phyloP scores from a whole-genome alignment of 2,329 filamentous ascomycete genomes.

The Blumeria hordei region DNA sequence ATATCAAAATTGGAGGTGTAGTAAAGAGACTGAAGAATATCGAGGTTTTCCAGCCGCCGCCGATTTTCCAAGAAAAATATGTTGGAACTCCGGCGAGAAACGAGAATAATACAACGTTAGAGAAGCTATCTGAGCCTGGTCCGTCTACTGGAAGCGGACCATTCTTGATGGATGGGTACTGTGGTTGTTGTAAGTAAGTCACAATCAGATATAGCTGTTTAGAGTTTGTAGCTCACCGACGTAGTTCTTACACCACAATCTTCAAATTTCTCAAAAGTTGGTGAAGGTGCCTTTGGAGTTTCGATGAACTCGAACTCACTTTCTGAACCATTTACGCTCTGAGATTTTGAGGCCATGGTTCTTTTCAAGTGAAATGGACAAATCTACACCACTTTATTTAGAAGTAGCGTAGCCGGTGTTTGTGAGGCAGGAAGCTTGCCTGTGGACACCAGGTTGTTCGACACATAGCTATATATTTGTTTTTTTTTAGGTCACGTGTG shows the following conservation, averaged over 20 bases:
- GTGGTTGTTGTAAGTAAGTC: constrained; percentile 3
- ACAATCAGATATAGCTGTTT: not conserved
- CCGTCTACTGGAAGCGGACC: constrained; percentile 78
- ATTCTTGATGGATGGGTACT: constrained; percentile 86
- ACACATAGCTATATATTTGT: no score
- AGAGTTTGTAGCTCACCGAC: constrained; percentile 19
- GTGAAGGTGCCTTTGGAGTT: constrained; percentile 26
- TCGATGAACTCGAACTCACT: constrained; percentile 40
- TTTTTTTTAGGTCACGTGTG: no score
- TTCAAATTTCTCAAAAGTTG: constrained; percentile 25
- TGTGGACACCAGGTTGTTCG: no score
- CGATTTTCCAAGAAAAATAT: constrained; percentile 61
- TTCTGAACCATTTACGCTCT: constrained; percentile 24
- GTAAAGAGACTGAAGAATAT: constrained; percentile 68
- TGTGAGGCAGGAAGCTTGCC: no score
- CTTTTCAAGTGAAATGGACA: not conserved
- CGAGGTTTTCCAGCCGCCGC: constrained; percentile 68
- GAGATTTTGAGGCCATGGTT: constrained; percentile 24
- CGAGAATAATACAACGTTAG: constrained; percentile 51
- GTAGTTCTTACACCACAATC: constrained; percentile 31
- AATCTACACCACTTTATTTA: no score
- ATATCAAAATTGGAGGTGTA: constrained; percentile 52
- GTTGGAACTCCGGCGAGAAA: constrained; percentile 47
- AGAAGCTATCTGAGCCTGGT: constrained; percentile 65
- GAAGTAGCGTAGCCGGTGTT: no score